phyloP scores from a whole-genome alignment of 805 yeast genomes.

The Metschnikowia henanensis region DNA sequence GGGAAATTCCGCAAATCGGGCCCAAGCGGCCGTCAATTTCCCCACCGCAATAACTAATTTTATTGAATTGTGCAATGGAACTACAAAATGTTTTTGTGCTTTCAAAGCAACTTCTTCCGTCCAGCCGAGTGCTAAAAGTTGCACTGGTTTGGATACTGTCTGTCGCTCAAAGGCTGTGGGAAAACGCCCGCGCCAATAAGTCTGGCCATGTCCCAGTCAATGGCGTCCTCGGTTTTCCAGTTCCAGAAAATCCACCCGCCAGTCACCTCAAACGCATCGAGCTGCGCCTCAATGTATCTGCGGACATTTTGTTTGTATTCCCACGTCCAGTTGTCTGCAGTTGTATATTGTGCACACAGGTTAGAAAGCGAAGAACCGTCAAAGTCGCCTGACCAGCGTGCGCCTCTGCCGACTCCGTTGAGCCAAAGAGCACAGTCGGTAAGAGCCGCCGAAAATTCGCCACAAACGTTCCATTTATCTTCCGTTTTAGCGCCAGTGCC shows the following conservation, averaged over 20 bases:
- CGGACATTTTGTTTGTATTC: constrained; percentile 59
- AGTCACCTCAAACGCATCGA: constrained; percentile 72
- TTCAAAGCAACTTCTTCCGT: too few species aligned
- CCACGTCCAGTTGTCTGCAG: constrained; percentile 52
- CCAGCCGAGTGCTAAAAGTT: constrained; percentile 26
- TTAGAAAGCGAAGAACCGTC: constrained; percentile 49
- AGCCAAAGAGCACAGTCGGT: constrained; percentile 91
- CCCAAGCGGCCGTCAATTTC: too few species aligned
- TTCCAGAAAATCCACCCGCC: constrained; percentile 95
- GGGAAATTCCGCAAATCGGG: too few species aligned
- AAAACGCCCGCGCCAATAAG: constrained; percentile 60
- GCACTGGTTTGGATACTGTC: constrained; percentile 74
- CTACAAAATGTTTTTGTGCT: too few species aligned
- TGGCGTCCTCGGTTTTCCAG: constrained; percentile 80
- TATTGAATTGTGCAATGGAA: too few species aligned
- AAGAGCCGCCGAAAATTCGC: constrained; percentile 54
- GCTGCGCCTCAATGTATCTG: constrained; percentile 81
- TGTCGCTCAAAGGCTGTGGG: constrained; percentile 76
- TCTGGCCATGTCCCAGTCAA: constrained; percentile 83
- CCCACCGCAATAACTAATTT: too few species aligned
- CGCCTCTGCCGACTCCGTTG: constrained; percentile 82
- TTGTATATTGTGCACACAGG: constrained; percentile 49
- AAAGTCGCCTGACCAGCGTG: constrained; percentile 72
- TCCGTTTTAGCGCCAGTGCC: constrained; percentile 17
- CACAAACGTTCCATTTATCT: constrained; percentile 20